These are phyloP conservation scores for Coemansia sp. DNA, from an alignment of 192 early-diverging fungal genomes.

Conservation along the genomic window DNA sequence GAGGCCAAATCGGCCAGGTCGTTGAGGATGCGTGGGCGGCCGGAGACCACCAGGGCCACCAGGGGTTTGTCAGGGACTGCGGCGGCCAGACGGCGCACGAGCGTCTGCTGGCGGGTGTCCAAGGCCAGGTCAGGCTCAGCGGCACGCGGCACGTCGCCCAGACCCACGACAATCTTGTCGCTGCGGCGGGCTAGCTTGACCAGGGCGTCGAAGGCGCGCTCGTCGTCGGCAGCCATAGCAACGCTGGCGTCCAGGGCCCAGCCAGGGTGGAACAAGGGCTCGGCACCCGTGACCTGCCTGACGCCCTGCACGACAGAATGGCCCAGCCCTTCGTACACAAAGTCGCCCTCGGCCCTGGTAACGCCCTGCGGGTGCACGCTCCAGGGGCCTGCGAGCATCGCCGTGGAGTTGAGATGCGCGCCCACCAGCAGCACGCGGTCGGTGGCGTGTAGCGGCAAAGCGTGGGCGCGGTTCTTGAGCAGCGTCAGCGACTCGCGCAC, in stretches of 20 bases:
- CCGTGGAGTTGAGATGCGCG: slow-evolving; percentile 55
- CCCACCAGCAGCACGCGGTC: slow-evolving; percentile 58
- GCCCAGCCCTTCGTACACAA: slow-evolving; percentile 28
- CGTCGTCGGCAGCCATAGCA: not conserved
- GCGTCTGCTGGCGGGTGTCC: slow-evolving; percentile 28
- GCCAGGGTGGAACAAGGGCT: slow-evolving; percentile 14
- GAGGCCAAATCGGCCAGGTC: slow-evolving; percentile 38
- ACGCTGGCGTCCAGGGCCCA: slow-evolving; percentile 8
- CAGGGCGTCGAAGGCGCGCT: slow-evolving; percentile 4
- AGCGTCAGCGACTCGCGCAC: slow-evolving; percentile 60
- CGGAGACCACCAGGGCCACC: slow-evolving; percentile 53
- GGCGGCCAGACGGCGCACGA: slow-evolving; percentile 22
- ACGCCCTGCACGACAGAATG: slow-evolving; percentile 21
- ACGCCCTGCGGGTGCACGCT: slow-evolving; percentile 51
- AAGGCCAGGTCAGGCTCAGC: slow-evolving; percentile 21
- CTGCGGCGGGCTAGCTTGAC: slow-evolving; percentile 16
- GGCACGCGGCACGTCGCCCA: slow-evolving; percentile 23
- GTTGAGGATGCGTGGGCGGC: slow-evolving; percentile 56
- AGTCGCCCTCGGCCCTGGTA: slow-evolving; percentile 6
- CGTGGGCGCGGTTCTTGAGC: slow-evolving; percentile 49
- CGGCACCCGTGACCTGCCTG: not conserved
- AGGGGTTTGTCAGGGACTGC: slow-evolving; percentile 27
- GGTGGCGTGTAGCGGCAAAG: slow-evolving; percentile 46
- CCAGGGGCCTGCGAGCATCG: slow-evolving; percentile 56
- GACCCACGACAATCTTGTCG: slow-evolving; percentile 40